A percentile compares a stretch with the other conserved stretches of the same genome.
Conservation (phyloP, 2,329 filamentous ascomycete genomes). For the Aureobasidium sp. region DNA sequence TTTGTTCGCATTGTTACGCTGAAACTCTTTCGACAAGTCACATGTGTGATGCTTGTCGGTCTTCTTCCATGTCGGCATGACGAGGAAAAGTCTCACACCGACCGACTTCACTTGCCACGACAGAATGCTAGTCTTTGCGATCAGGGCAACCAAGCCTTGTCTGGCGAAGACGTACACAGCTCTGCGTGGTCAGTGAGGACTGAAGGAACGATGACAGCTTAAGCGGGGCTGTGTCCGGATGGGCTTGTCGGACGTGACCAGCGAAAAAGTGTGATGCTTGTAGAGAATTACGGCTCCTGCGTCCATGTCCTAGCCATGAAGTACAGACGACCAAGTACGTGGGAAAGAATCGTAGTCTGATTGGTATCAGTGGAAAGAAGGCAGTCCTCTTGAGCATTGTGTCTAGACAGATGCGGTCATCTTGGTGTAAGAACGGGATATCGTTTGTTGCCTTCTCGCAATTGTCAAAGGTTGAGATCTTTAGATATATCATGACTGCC, state of each 20-base stretch:
- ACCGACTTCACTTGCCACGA: neutral
- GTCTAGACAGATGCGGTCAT: neutral
- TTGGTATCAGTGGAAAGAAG: neutral
- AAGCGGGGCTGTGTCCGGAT: neutral
- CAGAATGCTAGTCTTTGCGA: neutral
- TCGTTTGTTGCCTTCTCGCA: neutral
- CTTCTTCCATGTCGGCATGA: neutral
- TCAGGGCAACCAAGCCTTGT: neutral
- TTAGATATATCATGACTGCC: neutral
- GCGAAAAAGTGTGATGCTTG: neutral
- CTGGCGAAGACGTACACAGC: neutral
- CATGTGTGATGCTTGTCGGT: neutral
- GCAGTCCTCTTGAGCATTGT: neutral
- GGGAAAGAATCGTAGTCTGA: neutral
- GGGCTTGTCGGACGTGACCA: neutral
- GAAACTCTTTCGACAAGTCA: neutral
- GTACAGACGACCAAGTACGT: neutral
- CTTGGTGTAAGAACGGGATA: neutral
- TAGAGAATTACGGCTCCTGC: neutral
- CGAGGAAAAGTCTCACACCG: neutral
- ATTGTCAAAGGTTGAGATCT: neutral
- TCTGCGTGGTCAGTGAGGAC: neutral
- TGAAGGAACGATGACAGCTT: neutral
- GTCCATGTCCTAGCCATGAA: neutral
- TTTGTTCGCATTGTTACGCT: conserved; percentile 6